A percentile compares a stretch with the other conserved stretches of the same genome.
phyloP scores from a whole-genome alignment of 2,329 filamentous ascomycete species.

The Venturia aucupariae region DNA sequence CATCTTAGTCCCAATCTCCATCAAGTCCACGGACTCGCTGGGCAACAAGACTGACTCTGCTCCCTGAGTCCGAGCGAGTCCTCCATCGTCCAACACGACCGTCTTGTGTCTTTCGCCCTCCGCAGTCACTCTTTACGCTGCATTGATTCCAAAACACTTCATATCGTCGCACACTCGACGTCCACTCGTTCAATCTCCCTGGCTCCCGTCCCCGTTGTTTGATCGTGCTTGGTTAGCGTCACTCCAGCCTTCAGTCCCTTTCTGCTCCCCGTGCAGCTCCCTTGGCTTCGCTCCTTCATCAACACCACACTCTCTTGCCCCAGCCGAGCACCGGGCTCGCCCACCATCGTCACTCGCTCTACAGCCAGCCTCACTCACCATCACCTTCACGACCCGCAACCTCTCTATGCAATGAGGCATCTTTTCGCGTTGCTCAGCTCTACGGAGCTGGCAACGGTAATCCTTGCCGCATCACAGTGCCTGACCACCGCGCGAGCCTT shows the following conservation, averaged over 20 bases:
- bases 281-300: conserved; percentile 1
- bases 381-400: neutral
- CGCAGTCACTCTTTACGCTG: conserved; percentile 7
- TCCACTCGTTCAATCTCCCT: neutral
- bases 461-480: conserved; percentile 22
- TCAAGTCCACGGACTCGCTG: neutral
- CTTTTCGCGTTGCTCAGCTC: conserved; percentile 13
- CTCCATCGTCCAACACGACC: neutral
- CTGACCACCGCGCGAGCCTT: conserved; percentile 23
- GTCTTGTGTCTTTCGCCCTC: neutral
- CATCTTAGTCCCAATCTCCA: neutral
- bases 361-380: neutral
- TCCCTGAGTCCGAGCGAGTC: neutral
- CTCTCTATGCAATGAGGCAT: conserved; percentile 14
- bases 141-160: neutral
- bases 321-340: neutral
- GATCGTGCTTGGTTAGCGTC: neutral
- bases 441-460: conserved; percentile 22
- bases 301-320: neutral
- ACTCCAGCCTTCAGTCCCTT: neutral
- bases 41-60: neutral
- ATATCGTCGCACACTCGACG: neutral
- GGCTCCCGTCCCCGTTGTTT: neutral
- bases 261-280: neutral
- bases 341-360: neutral